Evolutionary conservation across 805 yeast species (phyloP).

Genomic region (Starmerella powellii): DNA sequence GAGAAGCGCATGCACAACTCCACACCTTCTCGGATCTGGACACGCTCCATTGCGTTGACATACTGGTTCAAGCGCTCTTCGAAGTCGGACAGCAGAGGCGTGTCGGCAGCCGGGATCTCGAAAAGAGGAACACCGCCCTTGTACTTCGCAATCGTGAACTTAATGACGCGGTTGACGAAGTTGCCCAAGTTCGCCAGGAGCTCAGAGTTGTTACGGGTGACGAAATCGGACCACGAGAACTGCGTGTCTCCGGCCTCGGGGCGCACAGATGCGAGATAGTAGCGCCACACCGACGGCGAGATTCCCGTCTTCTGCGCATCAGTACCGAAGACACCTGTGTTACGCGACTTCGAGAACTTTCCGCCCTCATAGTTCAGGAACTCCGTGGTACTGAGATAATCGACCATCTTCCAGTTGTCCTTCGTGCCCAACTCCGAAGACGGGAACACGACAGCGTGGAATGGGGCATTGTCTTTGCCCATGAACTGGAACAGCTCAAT

Average conservation of each 20-base stretch:
- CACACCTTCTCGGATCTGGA: conserved; percentile 67
- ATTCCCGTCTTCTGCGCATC: conserved; percentile 90
- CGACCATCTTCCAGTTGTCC: conserved; percentile 80
- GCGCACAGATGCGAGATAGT: conserved; percentile 79
- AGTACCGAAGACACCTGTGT: conserved; percentile 96
- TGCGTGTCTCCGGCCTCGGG: conserved; percentile 96
- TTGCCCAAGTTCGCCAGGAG: conserved; percentile 92
- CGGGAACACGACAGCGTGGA: conserved; percentile 98
- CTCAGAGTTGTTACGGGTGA: conserved; percentile 84
- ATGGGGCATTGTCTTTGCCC: conserved; percentile 99
- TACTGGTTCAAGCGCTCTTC: conserved; percentile 50
- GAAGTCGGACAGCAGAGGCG: conserved; percentile 38
- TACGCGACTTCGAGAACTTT: conserved; percentile 95
- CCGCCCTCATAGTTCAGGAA: conserved; percentile 97
- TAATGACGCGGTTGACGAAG: conserved; percentile 85
- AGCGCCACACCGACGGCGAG: conserved; percentile 93
- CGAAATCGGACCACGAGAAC: conserved; percentile 95
- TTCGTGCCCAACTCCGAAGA: conserved; percentile 78
- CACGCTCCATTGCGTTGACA: conserved; percentile 61
- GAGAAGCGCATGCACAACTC: conserved; percentile 86
- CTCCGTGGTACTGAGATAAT: conserved; percentile 88
- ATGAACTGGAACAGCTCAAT: conserved; percentile 88
- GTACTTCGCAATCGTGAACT: conserved; percentile 81
- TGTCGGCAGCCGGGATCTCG: conserved; percentile 37
- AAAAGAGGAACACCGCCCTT: conserved; percentile 76